Conservation (phyloP, 2,329 filamentous ascomycete genomes). For the Clonostachys rhizophaga region DNA sequence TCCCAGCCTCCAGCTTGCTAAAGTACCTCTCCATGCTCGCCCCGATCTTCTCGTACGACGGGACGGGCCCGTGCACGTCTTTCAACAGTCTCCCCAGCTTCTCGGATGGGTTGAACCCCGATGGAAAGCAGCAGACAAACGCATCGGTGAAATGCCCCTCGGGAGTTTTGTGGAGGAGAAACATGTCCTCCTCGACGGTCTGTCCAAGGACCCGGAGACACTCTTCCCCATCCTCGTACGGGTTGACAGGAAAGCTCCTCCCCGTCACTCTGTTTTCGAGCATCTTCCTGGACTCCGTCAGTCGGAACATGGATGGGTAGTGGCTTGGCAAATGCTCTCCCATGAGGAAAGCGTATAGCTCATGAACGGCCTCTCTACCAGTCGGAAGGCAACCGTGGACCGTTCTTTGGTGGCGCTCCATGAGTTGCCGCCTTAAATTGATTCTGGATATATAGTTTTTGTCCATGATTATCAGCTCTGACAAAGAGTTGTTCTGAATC, state of each 20-base stretch:
- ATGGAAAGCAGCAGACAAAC: conserved; percentile 46
- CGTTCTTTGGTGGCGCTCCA: conserved; percentile 27
- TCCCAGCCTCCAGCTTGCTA: conserved; percentile 38
- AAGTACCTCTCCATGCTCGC: conserved; percentile 52
- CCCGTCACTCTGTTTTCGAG: conserved; percentile 35
- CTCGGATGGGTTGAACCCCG: conserved; percentile 43
- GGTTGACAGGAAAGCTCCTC: conserved; percentile 15
- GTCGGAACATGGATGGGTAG: conserved; percentile 41
- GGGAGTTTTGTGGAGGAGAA: conserved; percentile 37
- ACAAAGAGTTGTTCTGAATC: conserved; percentile 33
- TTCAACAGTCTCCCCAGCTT: conserved; percentile 43
- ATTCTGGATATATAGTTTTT: conserved; percentile 41
- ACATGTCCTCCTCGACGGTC: conserved; percentile 51
- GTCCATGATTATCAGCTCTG: conserved; percentile 49
- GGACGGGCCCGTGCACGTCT: conserved; percentile 48
- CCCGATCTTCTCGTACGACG: conserved; percentile 48
- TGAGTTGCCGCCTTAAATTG: conserved; percentile 26
- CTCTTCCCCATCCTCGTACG: conserved; percentile 14
- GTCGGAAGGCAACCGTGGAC: conserved; percentile 35
- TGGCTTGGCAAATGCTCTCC: conserved; percentile 38
- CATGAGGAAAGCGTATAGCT: conserved; percentile 43
- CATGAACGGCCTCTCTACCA: conserved; percentile 35
- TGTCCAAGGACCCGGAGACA: conserved; percentile 37
- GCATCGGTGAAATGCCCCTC: conserved; percentile 37
- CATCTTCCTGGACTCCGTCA: conserved; percentile 18